Evolutionary conservation across 1,284 basidiomycete genomes (phyloP).

Genomic region (Laetiporus sulphureus): DNA sequence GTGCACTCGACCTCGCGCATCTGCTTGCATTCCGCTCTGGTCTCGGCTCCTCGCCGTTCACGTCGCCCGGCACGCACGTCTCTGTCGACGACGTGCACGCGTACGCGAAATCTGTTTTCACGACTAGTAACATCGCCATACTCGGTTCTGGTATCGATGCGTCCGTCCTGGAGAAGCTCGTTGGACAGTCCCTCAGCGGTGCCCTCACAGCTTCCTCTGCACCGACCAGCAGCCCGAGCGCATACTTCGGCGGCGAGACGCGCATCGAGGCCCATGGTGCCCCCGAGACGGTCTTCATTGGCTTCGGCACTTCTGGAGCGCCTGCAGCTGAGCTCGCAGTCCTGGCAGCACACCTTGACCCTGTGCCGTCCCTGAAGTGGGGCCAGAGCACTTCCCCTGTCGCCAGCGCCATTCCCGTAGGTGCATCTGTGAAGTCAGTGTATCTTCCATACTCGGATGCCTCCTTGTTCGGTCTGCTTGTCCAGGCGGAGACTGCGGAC

Average conservation of each 20-base stretch:
- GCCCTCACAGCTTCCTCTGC: conserved; percentile 34
- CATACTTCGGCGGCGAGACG: conserved; percentile 85
- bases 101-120: conserved; percentile 69
- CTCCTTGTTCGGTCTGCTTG: conserved; percentile 73
- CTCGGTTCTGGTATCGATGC: conserved; percentile 82
- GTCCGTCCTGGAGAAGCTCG: conserved; percentile 61
- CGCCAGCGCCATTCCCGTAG: conserved; percentile 43
- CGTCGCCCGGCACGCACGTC: conserved; percentile 61
- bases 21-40: conserved; percentile 85
- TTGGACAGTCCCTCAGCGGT: conserved; percentile 60
- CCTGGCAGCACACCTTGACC: conserved; percentile 72
- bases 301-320: conserved; percentile 64
- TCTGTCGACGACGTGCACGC: conserved; percentile 64
- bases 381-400: conserved; percentile 66
- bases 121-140: conserved; percentile 75
- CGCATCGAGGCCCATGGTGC: conserved; percentile 58
- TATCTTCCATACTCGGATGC: conserved; percentile 88
- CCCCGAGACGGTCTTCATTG: conserved; percentile 76
- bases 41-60: conserved; percentile 85
- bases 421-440: conserved; percentile 62
- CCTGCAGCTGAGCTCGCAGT: conserved; percentile 69
- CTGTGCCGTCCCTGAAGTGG: conserved; percentile 80
- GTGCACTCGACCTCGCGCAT: conserved; percentile 81
- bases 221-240: conserved; percentile 31
- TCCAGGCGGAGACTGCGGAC: conserved; percentile 55